phyloP scores from a whole-genome alignment of 345 rosid species.

The Salix brachista region DNA sequence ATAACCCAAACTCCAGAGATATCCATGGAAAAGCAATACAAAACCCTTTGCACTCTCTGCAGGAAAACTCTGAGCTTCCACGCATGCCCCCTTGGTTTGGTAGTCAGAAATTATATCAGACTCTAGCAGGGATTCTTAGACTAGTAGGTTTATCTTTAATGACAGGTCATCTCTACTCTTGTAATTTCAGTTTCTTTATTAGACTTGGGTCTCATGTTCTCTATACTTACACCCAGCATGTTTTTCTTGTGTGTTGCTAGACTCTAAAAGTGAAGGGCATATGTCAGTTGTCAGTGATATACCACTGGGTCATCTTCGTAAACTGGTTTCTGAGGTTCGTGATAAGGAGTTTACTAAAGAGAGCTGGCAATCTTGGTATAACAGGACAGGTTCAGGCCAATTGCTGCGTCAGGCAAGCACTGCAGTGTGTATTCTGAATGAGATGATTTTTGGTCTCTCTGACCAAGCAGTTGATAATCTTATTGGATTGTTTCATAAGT shows the following conservation, averaged over 20 bases:
- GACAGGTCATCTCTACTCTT: constrained; percentile 64
- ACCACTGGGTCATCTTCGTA: constrained; percentile 58
- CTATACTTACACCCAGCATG: constrained; percentile 22
- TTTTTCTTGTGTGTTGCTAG: constrained; percentile 40
- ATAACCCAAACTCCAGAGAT: constrained; percentile 25
- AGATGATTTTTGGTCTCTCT: constrained; percentile 81
- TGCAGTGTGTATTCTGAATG: constrained; percentile 79
- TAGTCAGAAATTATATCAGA: constrained; percentile 60
- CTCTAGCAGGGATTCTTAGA: constrained; percentile 80
- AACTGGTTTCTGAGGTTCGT: constrained; percentile 70
- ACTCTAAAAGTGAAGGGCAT: constrained; percentile 48
- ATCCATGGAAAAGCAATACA: constrained; percentile 25
- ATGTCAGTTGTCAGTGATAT: constrained; percentile 68
- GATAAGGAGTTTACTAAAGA: constrained; percentile 56
- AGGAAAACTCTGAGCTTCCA: constrained; percentile 52
- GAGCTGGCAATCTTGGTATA: constrained; percentile 81
- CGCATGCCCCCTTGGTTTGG: constrained; percentile 92
- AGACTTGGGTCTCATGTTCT: constrained; percentile 9
- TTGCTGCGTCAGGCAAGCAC: constrained; percentile 77
- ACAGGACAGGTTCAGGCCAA: constrained; percentile 70
- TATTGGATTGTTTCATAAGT: constrained; percentile 50
- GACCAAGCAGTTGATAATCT: constrained; percentile 51
- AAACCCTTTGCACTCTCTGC: constrained; percentile 21
- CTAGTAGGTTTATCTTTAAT: constrained; percentile 77
- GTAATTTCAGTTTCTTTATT: constrained; percentile 16